Evolutionary conservation across 768 basidiomycete species (phyloP), one percentile per base, ranked within the genome.

Genomic region (Suillus luteus): DNA sequence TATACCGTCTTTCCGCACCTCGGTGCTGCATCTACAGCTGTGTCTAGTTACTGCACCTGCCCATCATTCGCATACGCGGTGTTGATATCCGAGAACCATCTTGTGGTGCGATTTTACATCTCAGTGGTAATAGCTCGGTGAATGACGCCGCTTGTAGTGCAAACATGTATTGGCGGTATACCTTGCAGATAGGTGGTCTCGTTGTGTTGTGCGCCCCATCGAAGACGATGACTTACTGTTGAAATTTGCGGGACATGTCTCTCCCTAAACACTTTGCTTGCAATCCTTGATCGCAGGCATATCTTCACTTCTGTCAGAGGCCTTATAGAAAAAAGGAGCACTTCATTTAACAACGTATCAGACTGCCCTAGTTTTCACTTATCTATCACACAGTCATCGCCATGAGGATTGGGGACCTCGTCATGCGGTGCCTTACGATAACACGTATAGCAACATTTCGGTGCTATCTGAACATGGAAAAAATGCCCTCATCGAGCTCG

Each of bases 81-180:
- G 19, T 74, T 93, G 40, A 76, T 83, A 55, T 79, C 84, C 19
- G 81, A 83, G 52, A 82, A 84, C 2, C 86, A 91, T 70, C 69
- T 86, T 22, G 87, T 90, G 89, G 92, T 89, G 62, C 38, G 77
- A 61, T 46, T 60, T 27, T 57, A 17, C 43, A 54, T 60, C 15
- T 37, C 43, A 33, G 14, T 12, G 5, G 27, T 19, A 48, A 19
- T 41, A 31, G 35, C 19, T 57, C 33, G 10, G 58, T 60, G 60
- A 59, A 63, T 40, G 51, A 59, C 31, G 67, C 40, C 14, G n/a
- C 54, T 17, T 6, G 46, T 46, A 93, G 92, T 94, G 92, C 71
- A 93, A 94, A 72, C 92, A 94, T 72, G 73, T 91, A 3, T 79
- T 94, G 31, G 92, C 92, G 3, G 81, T 83, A 14, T 76, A 80